phyloP scores from a whole-genome alignment of 192 early-diverging fungal species.

The Cetraspora pellucida region DNA sequence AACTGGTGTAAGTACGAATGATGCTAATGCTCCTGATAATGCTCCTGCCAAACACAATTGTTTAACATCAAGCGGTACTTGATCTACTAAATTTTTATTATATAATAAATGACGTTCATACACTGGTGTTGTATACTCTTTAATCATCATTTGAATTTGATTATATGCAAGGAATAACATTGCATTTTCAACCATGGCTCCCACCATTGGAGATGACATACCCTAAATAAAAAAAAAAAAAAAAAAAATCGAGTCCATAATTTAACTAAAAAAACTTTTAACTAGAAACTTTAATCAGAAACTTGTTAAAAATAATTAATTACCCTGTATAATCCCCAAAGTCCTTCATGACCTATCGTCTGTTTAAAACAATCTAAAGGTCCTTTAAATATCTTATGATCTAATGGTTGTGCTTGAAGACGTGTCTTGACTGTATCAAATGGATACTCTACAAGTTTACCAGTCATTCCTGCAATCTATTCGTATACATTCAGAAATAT shows the following conservation, averaged over 20 bases:
- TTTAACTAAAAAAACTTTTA: background rate
- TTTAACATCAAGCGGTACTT: conserved; percentile 56
- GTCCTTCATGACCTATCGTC: conserved; percentile 77
- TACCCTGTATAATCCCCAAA: conserved; percentile 88
- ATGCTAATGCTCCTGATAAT: conserved; percentile 83
- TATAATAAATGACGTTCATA: conserved; percentile 18
- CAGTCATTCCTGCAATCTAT: conserved; percentile 86
- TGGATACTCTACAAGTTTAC: conserved; percentile 94
- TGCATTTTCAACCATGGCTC: conserved; percentile 94
- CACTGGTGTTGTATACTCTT: conserved; percentile 44
- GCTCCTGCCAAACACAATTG: conserved; percentile 83
- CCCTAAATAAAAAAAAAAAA: conserved; percentile 55
- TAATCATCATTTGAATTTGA: conserved; percentile 76
- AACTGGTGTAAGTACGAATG: conserved; percentile 89
- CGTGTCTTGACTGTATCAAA: conserved; percentile 96
- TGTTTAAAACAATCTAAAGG: conserved; percentile 79
- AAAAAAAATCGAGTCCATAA: too few relatives aligned
- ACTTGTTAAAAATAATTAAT: background rate
- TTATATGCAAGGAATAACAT: conserved; percentile 88
- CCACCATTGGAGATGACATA: conserved; percentile 86
- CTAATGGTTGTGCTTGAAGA: conserved; percentile 80
- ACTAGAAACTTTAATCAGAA: background rate
- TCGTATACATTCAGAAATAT: too few relatives aligned
- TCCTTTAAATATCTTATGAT: conserved; percentile 67
- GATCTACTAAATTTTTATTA: conserved; percentile 5